Conservation (phyloP, 345 rosid species). For the Turritis glabra region DNA sequence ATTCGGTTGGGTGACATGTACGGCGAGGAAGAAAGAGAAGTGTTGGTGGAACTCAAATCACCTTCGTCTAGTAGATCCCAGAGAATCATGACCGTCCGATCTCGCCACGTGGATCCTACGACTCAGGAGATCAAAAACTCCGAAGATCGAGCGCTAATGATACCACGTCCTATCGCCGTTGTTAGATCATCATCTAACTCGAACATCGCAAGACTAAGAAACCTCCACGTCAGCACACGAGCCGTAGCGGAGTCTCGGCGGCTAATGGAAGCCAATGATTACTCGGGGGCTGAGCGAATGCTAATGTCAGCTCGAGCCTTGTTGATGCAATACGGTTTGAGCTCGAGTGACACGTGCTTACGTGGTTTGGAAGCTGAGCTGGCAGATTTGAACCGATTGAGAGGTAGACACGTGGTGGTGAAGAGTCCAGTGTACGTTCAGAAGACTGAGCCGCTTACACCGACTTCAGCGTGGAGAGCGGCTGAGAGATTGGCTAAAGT, state of each 20-base stretch:
- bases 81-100: conserved; percentile 61
- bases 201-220: conserved; percentile 54
- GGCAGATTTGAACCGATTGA: conserved; percentile 52
- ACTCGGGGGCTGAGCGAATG: conserved; percentile 59
- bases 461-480: conserved; percentile 93
- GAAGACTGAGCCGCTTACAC: conserved; percentile 71
- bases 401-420: conserved; percentile 33
- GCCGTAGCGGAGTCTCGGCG: conserved; percentile 81
- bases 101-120: conserved; percentile 57
- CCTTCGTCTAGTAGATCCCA: conserved; percentile 46
- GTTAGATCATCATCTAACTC: conserved; percentile 48
- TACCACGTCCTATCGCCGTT: conserved; percentile 58
- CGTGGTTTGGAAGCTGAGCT: conserved; percentile 67
- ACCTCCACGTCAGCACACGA: conserved; percentile 72
- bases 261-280: conserved; percentile 51
- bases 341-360: conserved; percentile 48
- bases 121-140: conserved; percentile 48
- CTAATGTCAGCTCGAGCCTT: conserved; percentile 71
- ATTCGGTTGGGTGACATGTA: conserved; percentile 66
- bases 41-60: conserved; percentile 68
- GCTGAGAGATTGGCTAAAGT: conserved; percentile 95
- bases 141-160: conserved; percentile 46
- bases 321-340: conserved; percentile 49
- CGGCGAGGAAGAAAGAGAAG: conserved; percentile 68
- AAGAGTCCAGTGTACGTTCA: conserved; percentile 42